Conservation (phyloP, 2,329 filamentous ascomycete species). For the Alternaria incomplexa region DNA sequence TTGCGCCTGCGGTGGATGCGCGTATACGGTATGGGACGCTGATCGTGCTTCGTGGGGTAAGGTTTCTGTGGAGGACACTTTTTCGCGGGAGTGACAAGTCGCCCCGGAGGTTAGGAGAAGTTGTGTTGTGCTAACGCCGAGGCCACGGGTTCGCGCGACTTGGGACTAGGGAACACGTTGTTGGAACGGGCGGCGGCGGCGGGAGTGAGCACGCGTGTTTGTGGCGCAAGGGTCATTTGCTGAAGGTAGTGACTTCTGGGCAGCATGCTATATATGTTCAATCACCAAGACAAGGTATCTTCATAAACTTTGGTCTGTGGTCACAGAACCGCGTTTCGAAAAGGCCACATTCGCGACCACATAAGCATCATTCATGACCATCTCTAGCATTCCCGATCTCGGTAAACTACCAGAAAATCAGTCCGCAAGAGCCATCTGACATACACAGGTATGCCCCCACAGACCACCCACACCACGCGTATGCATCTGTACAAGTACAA, state of each 20-base stretch:
- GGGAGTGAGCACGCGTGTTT: background rate
- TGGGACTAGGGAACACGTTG: constrained; percentile 6
- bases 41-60: background rate
- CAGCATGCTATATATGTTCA: background rate
- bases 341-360: background rate
- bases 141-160: background rate
- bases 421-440: background rate
- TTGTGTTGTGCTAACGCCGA: constrained; percentile 8
- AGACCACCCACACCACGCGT: constrained; percentile 7
- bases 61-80: background rate
- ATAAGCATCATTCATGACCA: constrained; percentile 1
- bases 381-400: constrained; percentile 3
- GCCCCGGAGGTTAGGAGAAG: constrained; percentile 9
- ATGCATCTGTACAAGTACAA: constrained; percentile 38
- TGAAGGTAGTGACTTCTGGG: background rate
- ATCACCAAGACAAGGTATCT: background rate
- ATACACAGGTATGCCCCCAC: background rate
- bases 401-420: background rate
- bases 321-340: background rate
- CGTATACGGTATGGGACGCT: background rate
- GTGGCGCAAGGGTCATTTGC: background rate
- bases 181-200: background rate
- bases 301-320: background rate
- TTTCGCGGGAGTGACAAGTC: background rate
- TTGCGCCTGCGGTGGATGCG: background rate